A percentile compares a stretch with the other conserved stretches of the same genome.
These are phyloP conservation scores for Corinectria fuckeliana DNA, from an alignment of 2,329 filamentous ascomycete species.

Conservation along the genomic window DNA sequence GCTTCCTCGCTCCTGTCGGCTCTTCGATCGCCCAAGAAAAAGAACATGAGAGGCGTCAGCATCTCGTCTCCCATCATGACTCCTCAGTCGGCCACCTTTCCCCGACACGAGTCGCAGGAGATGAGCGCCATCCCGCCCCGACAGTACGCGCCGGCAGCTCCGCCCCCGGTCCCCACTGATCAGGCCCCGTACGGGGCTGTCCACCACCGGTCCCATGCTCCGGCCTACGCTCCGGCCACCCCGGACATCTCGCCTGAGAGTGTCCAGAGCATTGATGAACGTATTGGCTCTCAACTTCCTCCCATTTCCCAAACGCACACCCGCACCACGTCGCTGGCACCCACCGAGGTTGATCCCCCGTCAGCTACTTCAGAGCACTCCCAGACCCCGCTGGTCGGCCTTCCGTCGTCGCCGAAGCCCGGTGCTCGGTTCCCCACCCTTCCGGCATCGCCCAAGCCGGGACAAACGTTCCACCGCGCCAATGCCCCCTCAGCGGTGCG, in stretches of 20 bases:
- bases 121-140: constrained; percentile 64
- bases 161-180: constrained; percentile 61
- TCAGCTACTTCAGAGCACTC: constrained; percentile 61
- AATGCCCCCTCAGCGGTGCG: constrained; percentile 62
- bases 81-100: constrained; percentile 66
- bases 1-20: constrained; percentile 66
- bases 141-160: constrained; percentile 63
- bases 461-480: constrained; percentile 55
- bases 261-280: constrained; percentile 61
- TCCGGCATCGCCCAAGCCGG: constrained; percentile 59
- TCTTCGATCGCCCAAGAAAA: constrained; percentile 66
- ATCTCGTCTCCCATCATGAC: constrained; percentile 73
- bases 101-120: constrained; percentile 61
- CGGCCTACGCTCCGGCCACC: constrained; percentile 19
- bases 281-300: constrained; percentile 52
- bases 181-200: constrained; percentile 46
- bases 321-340: constrained; percentile 48
- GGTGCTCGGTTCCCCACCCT: constrained; percentile 46
- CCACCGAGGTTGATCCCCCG: constrained; percentile 54
- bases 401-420: constrained; percentile 53
- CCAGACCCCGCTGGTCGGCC: constrained; percentile 57
- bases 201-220: constrained; percentile 12
- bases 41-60: constrained; percentile 57
- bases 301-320: constrained; percentile 43
- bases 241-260: constrained; percentile 50